Percentiles rank a stretch among this genome's conserved stretches.
phyloP scores from a whole-genome alignment of 495 filamentous ascomycete genomes.

The Xylaria telfairii region DNA sequence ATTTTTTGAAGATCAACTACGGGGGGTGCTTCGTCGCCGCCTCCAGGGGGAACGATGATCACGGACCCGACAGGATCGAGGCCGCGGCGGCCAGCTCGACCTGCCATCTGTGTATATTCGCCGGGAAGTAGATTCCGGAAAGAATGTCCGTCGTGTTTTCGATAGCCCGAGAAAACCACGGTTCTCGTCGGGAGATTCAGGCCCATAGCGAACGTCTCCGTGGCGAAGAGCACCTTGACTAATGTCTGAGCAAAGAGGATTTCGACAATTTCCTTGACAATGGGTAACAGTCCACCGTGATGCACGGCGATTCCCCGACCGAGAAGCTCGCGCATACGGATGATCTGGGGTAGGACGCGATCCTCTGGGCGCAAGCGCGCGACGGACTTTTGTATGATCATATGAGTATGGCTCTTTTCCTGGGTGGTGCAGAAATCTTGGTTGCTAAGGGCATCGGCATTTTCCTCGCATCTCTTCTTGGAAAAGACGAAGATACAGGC shows the following conservation, averaged over 20 bases:
- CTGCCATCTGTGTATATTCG: slow-evolving; percentile 99
- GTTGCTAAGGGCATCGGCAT: slow-evolving; percentile 92
- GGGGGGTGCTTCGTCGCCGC: slow-evolving; percentile 87
- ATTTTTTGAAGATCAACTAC: slow-evolving; percentile 80
- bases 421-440: slow-evolving; percentile 90
- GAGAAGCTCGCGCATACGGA: slow-evolving; percentile 82
- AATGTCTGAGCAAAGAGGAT: slow-evolving; percentile 93
- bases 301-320: slow-evolving; percentile 92
- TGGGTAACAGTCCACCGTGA: slow-evolving; percentile 92
- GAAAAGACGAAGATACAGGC: slow-evolving; percentile 98
- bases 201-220: slow-evolving; percentile 98
- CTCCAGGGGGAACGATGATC: slow-evolving; percentile 82
- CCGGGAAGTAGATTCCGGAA: slow-evolving; percentile 93
- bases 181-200: slow-evolving; percentile 94
- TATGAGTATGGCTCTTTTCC: slow-evolving; percentile 95
- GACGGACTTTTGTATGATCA: slow-evolving; percentile 96
- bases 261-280: slow-evolving; percentile 97
- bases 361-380: slow-evolving; percentile 93
- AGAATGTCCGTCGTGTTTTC: slow-evolving; percentile 89
- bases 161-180: slow-evolving; percentile 95
- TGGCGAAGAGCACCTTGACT: slow-evolving; percentile 96
- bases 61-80: slow-evolving; percentile 92
- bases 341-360: slow-evolving; percentile 84
- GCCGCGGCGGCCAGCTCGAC: slow-evolving; percentile 89
- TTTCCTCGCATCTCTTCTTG: slow-evolving; percentile 95